Conservation (phyloP, 1,139 yeast species). For the Yueomyces sp. region DNA sequence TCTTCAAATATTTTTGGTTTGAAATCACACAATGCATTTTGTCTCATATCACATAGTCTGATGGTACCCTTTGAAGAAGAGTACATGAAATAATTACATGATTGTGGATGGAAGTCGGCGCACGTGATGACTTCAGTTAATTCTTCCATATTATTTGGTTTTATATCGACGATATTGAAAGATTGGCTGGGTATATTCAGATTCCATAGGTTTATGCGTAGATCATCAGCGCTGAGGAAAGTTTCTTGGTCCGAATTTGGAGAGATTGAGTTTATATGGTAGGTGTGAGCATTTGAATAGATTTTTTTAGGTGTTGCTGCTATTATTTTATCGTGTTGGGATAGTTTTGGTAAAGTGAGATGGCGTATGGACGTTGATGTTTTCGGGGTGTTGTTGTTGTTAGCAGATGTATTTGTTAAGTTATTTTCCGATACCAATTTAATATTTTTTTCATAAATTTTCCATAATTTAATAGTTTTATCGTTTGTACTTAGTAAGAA, state of each 20-base stretch:
- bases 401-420: conserved; percentile 24
- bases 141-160: conserved; percentile 98
- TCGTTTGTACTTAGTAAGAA: conserved; percentile 87
- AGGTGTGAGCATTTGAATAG: conserved; percentile 94
- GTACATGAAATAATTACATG: conserved; percentile 91
- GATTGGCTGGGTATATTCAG: conserved; percentile 89
- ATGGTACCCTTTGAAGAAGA: conserved; percentile 95
- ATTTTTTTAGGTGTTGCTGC: conserved; percentile 91
- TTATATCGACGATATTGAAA: conserved; percentile 92
- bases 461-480: conserved; percentile 96
- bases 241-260: conserved; percentile 95
- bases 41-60: conserved; percentile 93
- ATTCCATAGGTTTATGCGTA: conserved; percentile 93
- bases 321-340: conserved; percentile 85
- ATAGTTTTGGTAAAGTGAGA: conserved; percentile 73
- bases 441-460: conserved; percentile 81
- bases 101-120: conserved; percentile 89
- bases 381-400: background rate
- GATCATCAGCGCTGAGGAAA: conserved; percentile 83
- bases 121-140: conserved; percentile 96
- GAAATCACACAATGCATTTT: conserved; percentile 83
- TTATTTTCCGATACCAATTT: conserved; percentile 89
- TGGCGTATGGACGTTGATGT: conserved; percentile 18
- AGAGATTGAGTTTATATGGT: conserved; percentile 92
- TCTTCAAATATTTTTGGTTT: conserved; percentile 89